phyloP scores from a whole-genome alignment of 108 stramenopile genomes.

The Poteriospumella lacustris region DNA sequence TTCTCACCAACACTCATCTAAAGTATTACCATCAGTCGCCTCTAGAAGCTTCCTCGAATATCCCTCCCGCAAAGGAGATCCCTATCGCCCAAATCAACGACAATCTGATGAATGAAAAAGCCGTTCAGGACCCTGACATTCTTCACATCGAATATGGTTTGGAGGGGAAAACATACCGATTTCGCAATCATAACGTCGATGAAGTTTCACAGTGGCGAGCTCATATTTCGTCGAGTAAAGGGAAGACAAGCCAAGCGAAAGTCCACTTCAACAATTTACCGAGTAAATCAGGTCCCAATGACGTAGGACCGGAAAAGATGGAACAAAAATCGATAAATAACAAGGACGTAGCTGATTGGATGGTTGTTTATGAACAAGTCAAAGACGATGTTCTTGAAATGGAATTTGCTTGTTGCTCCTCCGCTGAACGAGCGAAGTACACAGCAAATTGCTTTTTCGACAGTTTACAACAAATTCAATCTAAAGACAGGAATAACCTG shows the following conservation, averaged over 20 bases:
- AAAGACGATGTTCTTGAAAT: neutral
- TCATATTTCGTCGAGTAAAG: neutral
- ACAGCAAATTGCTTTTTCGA: neutral
- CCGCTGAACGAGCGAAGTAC: neutral
- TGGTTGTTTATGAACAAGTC: neutral
- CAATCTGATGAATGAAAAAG: neutral
- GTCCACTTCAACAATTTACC: neutral
- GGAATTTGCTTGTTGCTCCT: neutral
- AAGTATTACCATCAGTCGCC: neutral
- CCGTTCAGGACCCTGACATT: neutral
- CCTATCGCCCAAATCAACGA: neutral
- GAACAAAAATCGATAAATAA: neutral
- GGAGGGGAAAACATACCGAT: neutral
- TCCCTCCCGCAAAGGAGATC: neutral
- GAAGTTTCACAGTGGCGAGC: neutral
- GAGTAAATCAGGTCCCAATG: neutral
- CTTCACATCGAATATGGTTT: neutral
- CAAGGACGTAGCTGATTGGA: neutral
- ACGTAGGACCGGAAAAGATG: neutral
- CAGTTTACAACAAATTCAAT: neutral
- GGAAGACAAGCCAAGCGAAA: neutral
- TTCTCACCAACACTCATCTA: neutral
- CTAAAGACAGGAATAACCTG: neutral
- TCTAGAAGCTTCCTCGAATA: neutral
- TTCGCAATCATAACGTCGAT: neutral